A percentile compares a stretch with the other conserved stretches of the same genome.
These are phyloP conservation scores for Dothideomycetidae sp. DNA, from an alignment of 2,329 filamentous ascomycete species.

Conservation along the genomic window DNA sequence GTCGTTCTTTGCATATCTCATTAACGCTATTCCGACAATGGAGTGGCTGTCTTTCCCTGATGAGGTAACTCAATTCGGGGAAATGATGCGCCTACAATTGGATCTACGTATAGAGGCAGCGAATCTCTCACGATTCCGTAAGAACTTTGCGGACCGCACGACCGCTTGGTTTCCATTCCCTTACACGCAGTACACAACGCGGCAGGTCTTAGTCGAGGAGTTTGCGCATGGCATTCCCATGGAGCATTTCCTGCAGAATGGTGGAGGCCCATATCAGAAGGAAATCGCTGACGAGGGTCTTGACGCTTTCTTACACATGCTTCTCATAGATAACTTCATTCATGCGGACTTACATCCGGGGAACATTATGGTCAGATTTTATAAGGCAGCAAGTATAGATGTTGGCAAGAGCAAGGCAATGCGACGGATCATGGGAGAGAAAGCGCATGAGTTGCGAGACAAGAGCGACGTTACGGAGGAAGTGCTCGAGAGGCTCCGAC, in stretches of 20 bases:
- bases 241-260: conserved; percentile 77
- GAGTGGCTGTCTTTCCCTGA: conserved; percentile 95
- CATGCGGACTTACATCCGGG: conserved; percentile 93
- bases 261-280: conserved; percentile 80
- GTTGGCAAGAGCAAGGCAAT: conserved; percentile 29
- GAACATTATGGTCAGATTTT: conserved; percentile 99
- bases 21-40: conserved; percentile 83
- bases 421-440: conserved; percentile 1
- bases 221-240: conserved; percentile 91
- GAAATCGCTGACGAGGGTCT: conserved; percentile 92
- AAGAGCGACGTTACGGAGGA: conserved; percentile 72
- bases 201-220: conserved; percentile 85
- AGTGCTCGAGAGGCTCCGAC: conserved; percentile 65
- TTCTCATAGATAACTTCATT: conserved; percentile 93
- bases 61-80: conserved; percentile 83
- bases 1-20: conserved; percentile 69
- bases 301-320: conserved; percentile 91
- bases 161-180: conserved; percentile 97
- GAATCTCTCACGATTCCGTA: conserved; percentile 76
- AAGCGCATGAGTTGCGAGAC: conserved; percentile 17
- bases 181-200: conserved; percentile 81
- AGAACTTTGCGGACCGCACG: conserved; percentile 75
- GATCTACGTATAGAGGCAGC: conserved; percentile 89
- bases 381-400: conserved; percentile 62
- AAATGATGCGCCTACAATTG: conserved; percentile 97